Base-by-base conservation (phyloP, 106 monocot genomes). In the Apostasia shenzhenica region DNA sequence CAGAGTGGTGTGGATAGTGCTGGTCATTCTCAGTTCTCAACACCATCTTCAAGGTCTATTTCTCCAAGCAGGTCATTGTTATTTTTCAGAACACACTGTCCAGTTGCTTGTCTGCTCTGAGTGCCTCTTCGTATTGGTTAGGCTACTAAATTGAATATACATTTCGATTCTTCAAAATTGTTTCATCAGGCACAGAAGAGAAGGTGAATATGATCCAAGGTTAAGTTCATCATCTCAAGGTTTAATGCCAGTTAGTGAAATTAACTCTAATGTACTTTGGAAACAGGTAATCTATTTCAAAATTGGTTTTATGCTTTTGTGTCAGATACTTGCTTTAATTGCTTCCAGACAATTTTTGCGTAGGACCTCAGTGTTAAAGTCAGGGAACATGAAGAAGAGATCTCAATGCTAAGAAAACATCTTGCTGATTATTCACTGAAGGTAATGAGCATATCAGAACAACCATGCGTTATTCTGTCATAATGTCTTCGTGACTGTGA, bases 311-410 rank as follows among this genome's bases (percentile, higher is more conserved):
- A 14, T 11, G 9, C 44, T 67, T 72, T 26, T 53, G 26, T 59
- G 13, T 13, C 57, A 48, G 14, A 37, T 62, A 6, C 39, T 53
- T 58, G 46, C 50, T 63, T 67, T 72, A 45, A 61, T 67, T 41
- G 45, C 12, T 37, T 61, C 37, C 65, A 39, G 48, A n/a, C 14
- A 56, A 55, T 73, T 14, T 46, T 66, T 12, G 12, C 69, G 43
- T 69, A 97, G 95, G 92, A 97, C 61, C 86, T 97, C 53, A 65
- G 75, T 73, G 59, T 60, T 40, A 97, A 97, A 69, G 80, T 92
- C 7, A 89, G 82, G 77, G 82, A 92, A 47, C 78, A 65, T 54
- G 92, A 97, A 65, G 92, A 92, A 76, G 95, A 97, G 78, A 92
- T 92, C 77, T 57, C 70, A 63, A 78, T 86, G 63, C 68, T 97